Evolutionary conservation across 2,329 filamentous ascomycete species (phyloP).

Genomic region (Calonectria pauciramosa): DNA sequence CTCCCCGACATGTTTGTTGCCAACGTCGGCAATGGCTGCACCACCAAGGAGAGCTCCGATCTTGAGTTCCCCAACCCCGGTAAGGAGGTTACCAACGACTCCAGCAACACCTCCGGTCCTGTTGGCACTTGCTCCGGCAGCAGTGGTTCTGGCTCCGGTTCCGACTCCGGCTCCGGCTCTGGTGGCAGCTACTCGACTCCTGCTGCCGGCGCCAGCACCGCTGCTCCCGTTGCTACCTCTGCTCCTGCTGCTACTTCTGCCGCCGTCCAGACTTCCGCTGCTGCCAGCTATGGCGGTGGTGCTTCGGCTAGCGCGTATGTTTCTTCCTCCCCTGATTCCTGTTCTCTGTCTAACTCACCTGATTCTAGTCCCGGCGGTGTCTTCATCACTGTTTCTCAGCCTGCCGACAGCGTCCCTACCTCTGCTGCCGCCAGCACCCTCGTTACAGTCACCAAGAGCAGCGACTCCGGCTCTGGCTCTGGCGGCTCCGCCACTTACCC

Average conservation of each 20-base stretch:
- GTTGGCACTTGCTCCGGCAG: conserved; percentile 49
- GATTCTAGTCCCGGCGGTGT: conserved; percentile 58
- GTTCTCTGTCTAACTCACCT: conserved; percentile 32
- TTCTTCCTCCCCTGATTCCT: conserved; percentile 21
- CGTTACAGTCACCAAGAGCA: conserved; percentile 41
- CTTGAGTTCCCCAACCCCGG: conserved; percentile 78
- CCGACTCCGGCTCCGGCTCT: conserved; percentile 27
- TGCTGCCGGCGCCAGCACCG: conserved; percentile 30
- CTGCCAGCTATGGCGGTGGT: conserved; percentile 35
- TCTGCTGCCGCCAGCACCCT: conserved; percentile 40
- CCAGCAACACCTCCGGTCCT: conserved; percentile 53
- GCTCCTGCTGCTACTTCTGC: conserved; percentile 26
- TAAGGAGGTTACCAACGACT: conserved; percentile 60
- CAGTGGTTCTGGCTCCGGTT: conserved; percentile 17
- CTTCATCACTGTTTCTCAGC: conserved; percentile 53
- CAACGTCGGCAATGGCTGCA: conserved; percentile 74
- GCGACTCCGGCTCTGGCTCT: conserved; percentile 28
- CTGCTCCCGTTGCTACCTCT: conserved; percentile 28
- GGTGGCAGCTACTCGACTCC: conserved; percentile 30
- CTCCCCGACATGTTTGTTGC: conserved; percentile 80
- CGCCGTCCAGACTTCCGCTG: conserved; percentile 40
- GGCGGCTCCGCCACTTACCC: conserved; percentile 28
- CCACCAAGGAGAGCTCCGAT: conserved; percentile 68
- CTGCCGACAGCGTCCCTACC: conserved; percentile 17
- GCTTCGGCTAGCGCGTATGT: conserved; percentile 46